phyloP scores from a whole-genome alignment of 73 alveolate genomes.

The Uronychia setigera region DNA sequence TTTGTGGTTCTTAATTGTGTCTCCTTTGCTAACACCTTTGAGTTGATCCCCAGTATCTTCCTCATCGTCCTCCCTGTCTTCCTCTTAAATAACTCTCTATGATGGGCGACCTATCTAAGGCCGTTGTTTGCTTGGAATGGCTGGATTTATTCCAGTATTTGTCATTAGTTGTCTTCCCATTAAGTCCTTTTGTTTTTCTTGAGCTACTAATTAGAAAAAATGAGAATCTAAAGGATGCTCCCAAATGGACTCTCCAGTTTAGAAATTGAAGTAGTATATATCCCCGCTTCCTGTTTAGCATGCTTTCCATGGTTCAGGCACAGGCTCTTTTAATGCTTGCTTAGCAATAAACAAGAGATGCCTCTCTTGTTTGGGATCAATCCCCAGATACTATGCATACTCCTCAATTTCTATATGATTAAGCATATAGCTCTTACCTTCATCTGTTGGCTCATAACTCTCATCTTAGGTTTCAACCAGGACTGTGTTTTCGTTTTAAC shows the following conservation, averaged over 20 bases:
- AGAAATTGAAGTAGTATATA: constrained; percentile 52
- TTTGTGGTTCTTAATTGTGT: too few species aligned
- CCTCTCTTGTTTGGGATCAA: constrained; percentile 39
- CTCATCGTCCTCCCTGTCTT: background rate
- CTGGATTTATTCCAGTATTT: background rate
- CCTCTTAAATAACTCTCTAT: background rate
- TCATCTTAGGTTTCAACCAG: constrained; percentile 20
- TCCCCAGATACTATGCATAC: constrained; percentile 51
- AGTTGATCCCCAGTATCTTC: background rate
- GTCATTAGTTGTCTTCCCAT: background rate
- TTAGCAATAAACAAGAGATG: constrained; percentile 46
- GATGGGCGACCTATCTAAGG: background rate
- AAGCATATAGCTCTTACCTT: background rate
- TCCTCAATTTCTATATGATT: background rate
- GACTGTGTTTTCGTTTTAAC: constrained; percentile 19
- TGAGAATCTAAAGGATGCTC: background rate
- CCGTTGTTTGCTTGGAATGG: background rate
- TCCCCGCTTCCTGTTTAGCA: constrained; percentile 14
- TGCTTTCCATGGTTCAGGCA: constrained; percentile 38
- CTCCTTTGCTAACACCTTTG: too few species aligned
- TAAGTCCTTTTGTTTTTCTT: too few species aligned
- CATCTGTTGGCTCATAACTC: constrained; percentile 25
- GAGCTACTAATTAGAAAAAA: background rate
- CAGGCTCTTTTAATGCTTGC: constrained; percentile 48
- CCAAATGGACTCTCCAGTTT: constrained; percentile 16